Conservation (phyloP, 1,284 basidiomycete species). For the Austroboletus olivaceoglutinosus region DNA sequence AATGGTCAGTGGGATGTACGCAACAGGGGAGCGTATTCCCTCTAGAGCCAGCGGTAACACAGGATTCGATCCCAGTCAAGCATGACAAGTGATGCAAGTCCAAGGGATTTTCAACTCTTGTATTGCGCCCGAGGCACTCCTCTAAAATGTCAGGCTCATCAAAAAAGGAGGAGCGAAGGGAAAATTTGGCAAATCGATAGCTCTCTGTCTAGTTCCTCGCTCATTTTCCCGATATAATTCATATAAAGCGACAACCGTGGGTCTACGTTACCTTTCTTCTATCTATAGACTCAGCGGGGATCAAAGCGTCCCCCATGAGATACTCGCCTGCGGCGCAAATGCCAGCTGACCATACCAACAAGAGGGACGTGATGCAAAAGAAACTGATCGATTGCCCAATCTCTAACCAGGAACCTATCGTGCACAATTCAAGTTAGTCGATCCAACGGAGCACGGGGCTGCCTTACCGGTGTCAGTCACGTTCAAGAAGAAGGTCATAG, state of each 20-base stretch:
- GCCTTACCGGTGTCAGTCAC: constrained; percentile 72
- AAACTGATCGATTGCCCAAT: constrained; percentile 89
- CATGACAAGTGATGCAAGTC: too few species aligned
- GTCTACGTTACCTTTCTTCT: constrained; percentile 26
- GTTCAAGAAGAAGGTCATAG: constrained; percentile 80
- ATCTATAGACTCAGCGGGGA: constrained; percentile 13
- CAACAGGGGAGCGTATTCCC: too few species aligned
- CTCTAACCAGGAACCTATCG: constrained; percentile 78
- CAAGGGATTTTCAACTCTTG: not conserved
- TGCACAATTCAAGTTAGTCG: constrained; percentile 12
- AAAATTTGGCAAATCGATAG: not conserved
- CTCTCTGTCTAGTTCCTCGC: not conserved
- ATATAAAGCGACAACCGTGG: constrained; percentile 24
- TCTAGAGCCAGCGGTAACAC: too few species aligned
- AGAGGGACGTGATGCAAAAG: constrained; percentile 80
- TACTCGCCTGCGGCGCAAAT: constrained; percentile 69
- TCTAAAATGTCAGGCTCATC: not conserved
- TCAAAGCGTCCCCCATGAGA: constrained; percentile 47
- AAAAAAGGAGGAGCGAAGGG: not conserved
- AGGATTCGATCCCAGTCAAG: too few species aligned
- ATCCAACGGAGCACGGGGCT: not conserved
- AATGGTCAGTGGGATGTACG: too few species aligned
- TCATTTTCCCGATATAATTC: constrained; percentile 1
- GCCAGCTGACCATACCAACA: constrained; percentile 77
- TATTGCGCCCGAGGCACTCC: not conserved